Base-by-base conservation (phyloP, 257 asterid species). In the Gentiana straminea region DNA sequence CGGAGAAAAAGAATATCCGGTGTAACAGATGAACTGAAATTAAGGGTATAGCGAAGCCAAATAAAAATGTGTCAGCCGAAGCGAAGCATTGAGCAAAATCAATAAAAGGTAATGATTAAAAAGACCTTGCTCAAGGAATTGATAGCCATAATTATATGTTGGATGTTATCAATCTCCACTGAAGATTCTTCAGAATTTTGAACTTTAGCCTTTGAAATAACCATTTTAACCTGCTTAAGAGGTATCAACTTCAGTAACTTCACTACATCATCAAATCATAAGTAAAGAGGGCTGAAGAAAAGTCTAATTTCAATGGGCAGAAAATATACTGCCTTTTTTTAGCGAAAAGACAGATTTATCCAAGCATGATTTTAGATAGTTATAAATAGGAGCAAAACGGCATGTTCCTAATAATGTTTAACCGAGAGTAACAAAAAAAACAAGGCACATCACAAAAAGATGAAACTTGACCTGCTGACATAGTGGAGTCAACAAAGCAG, bases 111-210 rank as follows among this genome's bases (percentile, higher is more conserved):
- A 35, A 51, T 5, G 11, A 51, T 8, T 5, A 41, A 41, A 32
- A 57, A 38, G 34, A 92, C 99, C 99, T 92, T 92, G 94, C 99
- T 92, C 62, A 92, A 89, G 62, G 99, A 90, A 77, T 80, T 92
- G 60, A 92, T 86, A 73, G 97, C 95, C 94, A 83, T 83, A 61
- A 92, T 70, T 53, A 73, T 80, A 63, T 80, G 95, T 75, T 80
- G 94, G 65, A 88, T 70, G 61, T 67, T 80, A 54, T 70, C 76
- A 63, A 88, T 79, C 76, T 74, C 82, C 37, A 62, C 66, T 5
- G 78, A 70, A 66, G 87, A 73, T 68, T 68, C 89, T 62, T 76
- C 91, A 2, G 70, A 59, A 68, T 63, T 81, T 55, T 70, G 79
- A 58, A 74, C 68, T 68, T 84, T 80, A 50, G 89, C 94, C 77